A percentile compares a stretch with the other conserved stretches of the same genome.
Evolutionary conservation across 495 filamentous ascomycete species (phyloP).

Genomic region (Podospora pseudopauciseta): DNA sequence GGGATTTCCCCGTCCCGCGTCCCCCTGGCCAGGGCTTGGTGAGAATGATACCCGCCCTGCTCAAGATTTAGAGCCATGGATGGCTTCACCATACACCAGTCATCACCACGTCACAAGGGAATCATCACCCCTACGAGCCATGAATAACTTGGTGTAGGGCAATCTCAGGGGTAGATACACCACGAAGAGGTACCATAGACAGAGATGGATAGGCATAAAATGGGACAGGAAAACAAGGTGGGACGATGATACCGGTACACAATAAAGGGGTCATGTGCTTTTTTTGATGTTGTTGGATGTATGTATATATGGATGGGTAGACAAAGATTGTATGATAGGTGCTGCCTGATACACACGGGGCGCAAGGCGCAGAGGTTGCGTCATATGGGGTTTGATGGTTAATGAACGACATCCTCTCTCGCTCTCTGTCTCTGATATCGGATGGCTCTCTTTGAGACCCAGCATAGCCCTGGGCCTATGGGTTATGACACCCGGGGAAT

Average conservation of each 20-base stretch:
- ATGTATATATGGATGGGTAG: background rate
- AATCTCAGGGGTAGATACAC: background rate
- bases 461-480: background rate
- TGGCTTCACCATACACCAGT: background rate
- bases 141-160: background rate
- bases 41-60: background rate
- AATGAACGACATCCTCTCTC: conserved; percentile 10
- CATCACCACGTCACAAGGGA: background rate
- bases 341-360: background rate
- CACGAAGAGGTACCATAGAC: background rate
- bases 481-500: background rate
- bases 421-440: conserved; percentile 9
- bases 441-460: background rate
- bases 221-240: background rate
- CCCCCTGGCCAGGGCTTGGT: background rate
- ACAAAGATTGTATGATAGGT: background rate
- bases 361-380: background rate
- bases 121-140: background rate
- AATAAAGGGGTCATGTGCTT: background rate
- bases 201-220: background rate
- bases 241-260: background rate
- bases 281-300: background rate
- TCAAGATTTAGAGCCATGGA: background rate
- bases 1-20: background rate
- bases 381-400: background rate